Conservation (phyloP, 495 filamentous ascomycete genomes). For the Annulohypoxylon maeteangense region DNA sequence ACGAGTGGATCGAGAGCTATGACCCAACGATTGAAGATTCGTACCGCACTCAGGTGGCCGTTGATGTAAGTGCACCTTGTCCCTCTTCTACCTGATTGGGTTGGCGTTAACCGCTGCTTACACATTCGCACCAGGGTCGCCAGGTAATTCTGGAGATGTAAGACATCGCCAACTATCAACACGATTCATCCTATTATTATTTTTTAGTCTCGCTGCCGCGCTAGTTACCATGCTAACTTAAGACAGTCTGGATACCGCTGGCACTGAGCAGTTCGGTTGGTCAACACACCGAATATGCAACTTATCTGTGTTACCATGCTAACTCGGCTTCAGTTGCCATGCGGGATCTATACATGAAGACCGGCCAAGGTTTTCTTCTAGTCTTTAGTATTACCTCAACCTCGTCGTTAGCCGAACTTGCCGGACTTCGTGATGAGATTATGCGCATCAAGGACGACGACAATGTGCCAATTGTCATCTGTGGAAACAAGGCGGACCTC, state of each 20-base stretch:
- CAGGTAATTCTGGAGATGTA: conserved; percentile 98
- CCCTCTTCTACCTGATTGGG: conserved; percentile 22
- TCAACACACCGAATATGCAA: conserved; percentile 32
- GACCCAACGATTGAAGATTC: conserved; percentile 98
- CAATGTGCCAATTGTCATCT: conserved; percentile 91
- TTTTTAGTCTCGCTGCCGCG: conserved; percentile 19
- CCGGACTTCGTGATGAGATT: conserved; percentile 92
- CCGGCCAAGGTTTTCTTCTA: conserved; percentile 94
- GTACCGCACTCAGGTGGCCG: conserved; percentile 91
- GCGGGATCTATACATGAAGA: conserved; percentile 97
- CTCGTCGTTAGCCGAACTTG: conserved; percentile 85
- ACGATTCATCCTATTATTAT: conserved; percentile 30
- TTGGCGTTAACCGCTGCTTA: conserved; percentile 42
- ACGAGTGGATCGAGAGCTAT: conserved; percentile 99
- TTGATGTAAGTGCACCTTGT: conserved; percentile 75
- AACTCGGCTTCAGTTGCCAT: conserved; percentile 56
- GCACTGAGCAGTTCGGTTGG: conserved; percentile 98
- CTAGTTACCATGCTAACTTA: conserved; percentile 40
- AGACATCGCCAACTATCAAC: conserved; percentile 47
- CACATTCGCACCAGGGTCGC: conserved; percentile 71
- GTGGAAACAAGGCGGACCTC: conserved; percentile 96
- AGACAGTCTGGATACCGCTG: conserved; percentile 89
- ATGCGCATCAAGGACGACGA: conserved; percentile 96
- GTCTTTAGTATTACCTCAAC: conserved; percentile 96
- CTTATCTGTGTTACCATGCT: conserved; percentile 31